Evolutionary conservation across 148 eudicot species (phyloP), one percentile per base, ranked within the genome.

Genomic region (Camellia japonica): DNA sequence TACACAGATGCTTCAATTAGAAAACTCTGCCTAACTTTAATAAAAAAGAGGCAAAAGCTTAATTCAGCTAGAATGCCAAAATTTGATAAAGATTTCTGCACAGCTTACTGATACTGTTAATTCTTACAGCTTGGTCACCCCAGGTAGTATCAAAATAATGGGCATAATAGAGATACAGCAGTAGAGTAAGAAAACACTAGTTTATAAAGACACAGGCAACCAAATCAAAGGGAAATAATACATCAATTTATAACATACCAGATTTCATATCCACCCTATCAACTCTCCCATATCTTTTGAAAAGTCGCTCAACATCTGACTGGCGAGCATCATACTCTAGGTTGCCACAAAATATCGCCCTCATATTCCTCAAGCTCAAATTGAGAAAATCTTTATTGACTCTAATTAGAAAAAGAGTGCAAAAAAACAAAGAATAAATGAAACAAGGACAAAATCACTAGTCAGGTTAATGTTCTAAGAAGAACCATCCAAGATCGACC

Each of bases 261-360:
- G 97, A 88, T 82, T 93, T 93, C 87, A 93, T 86, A 83, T 93
- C 97, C 81, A 93, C 94, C 84, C 94, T 86, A 42, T 93, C 94
- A 71, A 91, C 94, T 81, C 81, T 88, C 71, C 97, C 97, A 82
- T 93, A 91, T 87, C 61, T 91, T 85, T 82, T 93, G 80, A 93
- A 93, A 70, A 93, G 91, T 38, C 94, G 91, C 86, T 93, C 97
- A 51, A 93, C 80, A 82, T 93, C 97, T 46, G 93, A 93, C 68
- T 88, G 93, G 14, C 94, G 93, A 23, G 89, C 93, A 82, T 93
- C 97, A 86, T 80, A 90, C 6, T 91, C 97, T 83, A 93, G 75
- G 81, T 93, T 93, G 56, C 97, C 97, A 80, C 97, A 93, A 72
- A 91, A 93, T 79, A 93, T 82, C 5, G 94, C 86, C 92, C 79